Evolutionary conservation across 1,284 basidiomycete species (phyloP), one percentile per base, ranked within the genome.

Genomic region (Cutaneotrichosporon spelunceum): DNA sequence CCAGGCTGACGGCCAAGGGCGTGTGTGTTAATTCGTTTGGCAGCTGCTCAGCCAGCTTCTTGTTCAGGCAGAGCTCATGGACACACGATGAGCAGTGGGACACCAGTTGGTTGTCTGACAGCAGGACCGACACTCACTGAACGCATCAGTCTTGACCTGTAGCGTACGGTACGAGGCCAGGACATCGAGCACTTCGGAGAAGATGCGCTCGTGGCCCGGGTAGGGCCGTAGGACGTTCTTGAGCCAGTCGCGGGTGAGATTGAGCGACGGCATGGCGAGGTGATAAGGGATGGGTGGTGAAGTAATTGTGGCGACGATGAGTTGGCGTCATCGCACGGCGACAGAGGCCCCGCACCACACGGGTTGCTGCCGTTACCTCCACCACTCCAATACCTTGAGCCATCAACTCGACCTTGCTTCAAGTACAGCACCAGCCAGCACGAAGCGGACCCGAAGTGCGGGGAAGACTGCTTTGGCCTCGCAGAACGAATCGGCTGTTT

Each of bases 61-160:
- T 5, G 8, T 33, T 33, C 13, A 33, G 8, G 30, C 30, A 33
- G 30, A 33, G 30, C 30, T 4, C 30, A 11, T 33, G 30, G 30
- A 33, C 30, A 33, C 30, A 33, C 13, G 13, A 11, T 33, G 30
- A 33, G 30, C 13, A 9, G 30, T 33, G 30, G 13, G 30, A 33
- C 30, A 1, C 13, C 30, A 11, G 30, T 11, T 33, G 30, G 13
- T n/a, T 29, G 59, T 61, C 24, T 57, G 50, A 27, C 52, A 47
- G 45, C 16, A 61, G 57, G 24, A 50, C 59, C 30, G 30, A 42
- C 72, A 19, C 80, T 78, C 79, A 93, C 91, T 97, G 84, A 94
- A 96, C 10, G 93, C 86, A 73, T 96, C 93, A 0, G 92, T 91
- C 80, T 93, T 93, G 61, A 91, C 91, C 5, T 88, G 83, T 54